Evolutionary conservation across 2,329 filamentous ascomycete species (phyloP), one percentile per base, ranked within the genome.

Genomic region (Stagonosporopsis tanaceti): DNA sequence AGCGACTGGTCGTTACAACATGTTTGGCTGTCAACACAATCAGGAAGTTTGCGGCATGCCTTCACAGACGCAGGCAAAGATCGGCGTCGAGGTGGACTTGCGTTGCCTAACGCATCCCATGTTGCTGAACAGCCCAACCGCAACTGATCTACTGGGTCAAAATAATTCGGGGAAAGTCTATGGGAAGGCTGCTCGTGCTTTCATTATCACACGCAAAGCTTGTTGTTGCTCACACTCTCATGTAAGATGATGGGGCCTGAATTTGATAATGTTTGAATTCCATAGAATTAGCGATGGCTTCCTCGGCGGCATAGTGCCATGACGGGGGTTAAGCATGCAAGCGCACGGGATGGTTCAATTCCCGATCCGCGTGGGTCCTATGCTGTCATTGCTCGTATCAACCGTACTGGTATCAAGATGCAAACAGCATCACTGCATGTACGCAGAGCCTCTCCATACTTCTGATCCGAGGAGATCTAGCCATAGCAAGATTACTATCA

Each of bases 351-450:
- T 38, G 28, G 34, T 39, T 45, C 44, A 57, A 15, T 46, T 52
- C 39, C 54, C 48, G 54, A 52, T 34, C 44, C 54, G 54, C 25
- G 54, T 47, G 54, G 54, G 32, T 6, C 47, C 44, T 34, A 52
- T 52, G 54, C 35, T 44, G 54, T 57, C 54, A 57, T 57, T 48
- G 20, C 47, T 38, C 42, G 37, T 57, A 47, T 42, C 24, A n/a
- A 44, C 24, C 11, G 14, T 4, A 4, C 28, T 2, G 28, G 28
- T 30, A 7, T 30, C 28, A 12, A 30, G 8, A 30, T 30, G 28
- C 28, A 30, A 30, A 4, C 28, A 30, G 28, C 28, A 7, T 30
- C 28, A 30, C 28, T 30, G 11, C 8, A 30, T 4, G 9, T 12
- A 7, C 28, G 28, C 11, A 30, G 28, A 30, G 11, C 28, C 28